Evolutionary conservation across 371 early-diverging fungal genomes (phyloP).

Genomic region (Entomophthora muscae): DNA sequence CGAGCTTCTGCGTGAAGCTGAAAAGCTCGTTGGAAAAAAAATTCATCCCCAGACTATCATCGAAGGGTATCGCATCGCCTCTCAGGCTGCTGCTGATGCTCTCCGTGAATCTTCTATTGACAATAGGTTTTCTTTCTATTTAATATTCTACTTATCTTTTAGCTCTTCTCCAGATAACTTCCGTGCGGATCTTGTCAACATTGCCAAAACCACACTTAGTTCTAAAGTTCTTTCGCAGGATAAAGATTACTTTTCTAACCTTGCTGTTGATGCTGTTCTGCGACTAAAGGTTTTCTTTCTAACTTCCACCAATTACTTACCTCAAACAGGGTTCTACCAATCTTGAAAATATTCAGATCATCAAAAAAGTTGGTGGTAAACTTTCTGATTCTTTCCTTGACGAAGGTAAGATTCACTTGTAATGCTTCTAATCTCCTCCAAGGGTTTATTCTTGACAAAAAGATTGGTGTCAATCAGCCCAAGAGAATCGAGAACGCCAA

Average conservation of each 20-base stretch:
- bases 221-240: conserved; percentile 96
- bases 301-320: neutral
- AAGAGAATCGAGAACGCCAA: conserved; percentile 91
- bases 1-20: conserved; percentile 93
- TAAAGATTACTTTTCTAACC: conserved; percentile 89
- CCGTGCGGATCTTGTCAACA: conserved; percentile 81
- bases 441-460: conserved; percentile 96
- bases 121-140: conserved; percentile 24
- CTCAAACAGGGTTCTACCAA: conserved; percentile 68
- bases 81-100: conserved; percentile 68
- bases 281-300: conserved; percentile 42
- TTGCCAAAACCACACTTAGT: conserved; percentile 95
- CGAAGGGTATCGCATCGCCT: conserved; percentile 91
- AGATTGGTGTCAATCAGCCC: conserved; percentile 93
- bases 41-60: conserved; percentile 98
- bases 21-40: conserved; percentile 77
- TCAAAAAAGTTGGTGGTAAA: conserved; percentile 96
- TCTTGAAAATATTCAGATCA: conserved; percentile 97
- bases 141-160: conserved; percentile 1
- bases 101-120: conserved; percentile 74
- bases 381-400: conserved; percentile 93
- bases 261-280: conserved; percentile 96
- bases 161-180: conserved; percentile 42
- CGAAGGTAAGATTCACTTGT: conserved; percentile 39
- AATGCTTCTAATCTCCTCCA: neutral